Base-by-base conservation (phyloP, 768 basidiomycete genomes). In the Trametes punicea region DNA sequence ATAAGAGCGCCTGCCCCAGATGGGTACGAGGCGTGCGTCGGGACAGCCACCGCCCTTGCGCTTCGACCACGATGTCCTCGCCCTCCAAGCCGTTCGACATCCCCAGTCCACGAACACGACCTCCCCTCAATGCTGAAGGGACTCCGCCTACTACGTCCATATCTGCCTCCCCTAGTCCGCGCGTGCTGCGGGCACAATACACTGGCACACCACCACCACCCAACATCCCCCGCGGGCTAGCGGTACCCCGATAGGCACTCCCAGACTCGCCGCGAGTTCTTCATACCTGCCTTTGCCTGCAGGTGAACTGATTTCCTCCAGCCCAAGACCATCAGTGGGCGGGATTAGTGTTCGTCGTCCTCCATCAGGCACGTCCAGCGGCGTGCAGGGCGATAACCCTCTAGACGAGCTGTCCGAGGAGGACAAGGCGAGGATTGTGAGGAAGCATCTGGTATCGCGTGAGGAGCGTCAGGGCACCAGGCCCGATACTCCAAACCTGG, bases 401-500 rank as follows among this genome's bases (percentile, higher is more conserved):
- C 64, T 88, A 13, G 86, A 88, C 20, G 81, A 78, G 23, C 72
- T 93, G 25, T 78, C 88, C 0, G 87, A 88, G 20, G 90, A 91
- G 60, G 90, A 94, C 66, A 97, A 93, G 73, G 86, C 85, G 2
- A 83, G 81, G 64, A 82, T 97, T 1, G 71, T 98, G 16, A 75
- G 87, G 46, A 80, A 84, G 52, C 93, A 97, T 71, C 77, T 98
- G 16, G 86, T 94, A 10, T 80, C 84, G 7, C 83, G 81, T 26
- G 83, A 88, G 41, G 87, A 91, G 59, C 76, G 87, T 11, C 67
- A 65, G 38, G 64, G 48, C 54, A 47, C 55, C 39, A 46, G 54
- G 30, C 54, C 57, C 46, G 51, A 18, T 4, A 55, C 59, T 33
- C 53, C 48, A 11, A 71, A 68, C 59, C 56, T 57, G 42, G 54